phyloP scores from a whole-genome alignment of 2,329 filamentous ascomycete genomes.

The Dactylonectria macrodidyma region DNA sequence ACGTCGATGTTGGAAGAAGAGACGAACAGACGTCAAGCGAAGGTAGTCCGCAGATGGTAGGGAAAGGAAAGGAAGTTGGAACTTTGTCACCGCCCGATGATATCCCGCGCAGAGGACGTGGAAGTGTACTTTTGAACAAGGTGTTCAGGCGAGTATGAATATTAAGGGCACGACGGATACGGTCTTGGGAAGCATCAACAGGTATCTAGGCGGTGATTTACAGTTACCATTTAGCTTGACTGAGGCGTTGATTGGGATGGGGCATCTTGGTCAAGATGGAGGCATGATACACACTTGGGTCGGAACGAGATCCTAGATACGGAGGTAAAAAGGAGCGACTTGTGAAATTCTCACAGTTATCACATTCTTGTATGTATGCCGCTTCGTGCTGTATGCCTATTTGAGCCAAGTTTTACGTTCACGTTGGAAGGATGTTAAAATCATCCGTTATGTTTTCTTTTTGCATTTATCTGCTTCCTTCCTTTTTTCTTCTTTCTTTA shows the following conservation, averaged over 20 bases:
- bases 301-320: neutral
- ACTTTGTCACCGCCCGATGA: slow-evolving; percentile 36
- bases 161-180: slow-evolving; percentile 9
- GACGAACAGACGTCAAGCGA: slow-evolving; percentile 44
- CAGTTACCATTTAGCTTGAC: slow-evolving; percentile 15
- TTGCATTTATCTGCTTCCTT: neutral
- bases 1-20: slow-evolving; percentile 51
- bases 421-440: neutral
- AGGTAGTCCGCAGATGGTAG: slow-evolving; percentile 33
- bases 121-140: slow-evolving; percentile 54
- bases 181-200: slow-evolving; percentile 7
- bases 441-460: neutral
- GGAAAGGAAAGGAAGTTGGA: slow-evolving; percentile 43
- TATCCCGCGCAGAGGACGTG: slow-evolving; percentile 45
- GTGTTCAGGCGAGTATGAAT: slow-evolving; percentile 52
- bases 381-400: neutral
- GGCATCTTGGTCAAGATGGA: slow-evolving; percentile 17
- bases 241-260: slow-evolving; percentile 21
- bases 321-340: neutral
- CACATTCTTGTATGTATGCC: slow-evolving; percentile 6
- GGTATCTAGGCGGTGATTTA: neutral
- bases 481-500: neutral
- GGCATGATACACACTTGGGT: slow-evolving; percentile 20
- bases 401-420: neutral
- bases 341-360: slow-evolving; percentile 7